These are phyloP conservation scores for Coemansia nantahalensis DNA, from an alignment of 192 early-diverging fungal species.

Conservation along the genomic window DNA sequence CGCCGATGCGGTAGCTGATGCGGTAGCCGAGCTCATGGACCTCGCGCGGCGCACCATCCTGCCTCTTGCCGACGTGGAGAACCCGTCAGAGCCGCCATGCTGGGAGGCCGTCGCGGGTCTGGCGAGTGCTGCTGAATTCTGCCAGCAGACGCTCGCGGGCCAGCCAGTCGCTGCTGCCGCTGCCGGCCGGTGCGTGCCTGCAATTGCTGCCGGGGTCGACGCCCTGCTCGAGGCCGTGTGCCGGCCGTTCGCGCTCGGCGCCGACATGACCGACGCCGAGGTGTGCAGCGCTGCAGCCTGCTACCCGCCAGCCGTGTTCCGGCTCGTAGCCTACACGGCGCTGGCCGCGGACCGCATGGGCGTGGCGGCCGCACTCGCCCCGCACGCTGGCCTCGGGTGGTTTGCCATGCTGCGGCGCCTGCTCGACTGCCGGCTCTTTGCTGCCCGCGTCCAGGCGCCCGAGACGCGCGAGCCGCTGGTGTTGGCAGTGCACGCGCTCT, in stretches of 20 bases:
- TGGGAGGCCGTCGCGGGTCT: slow-evolving; percentile 1
- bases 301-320: slow-evolving; percentile 15
- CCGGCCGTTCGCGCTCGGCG: slow-evolving; percentile 19
- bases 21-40: neutral
- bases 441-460: slow-evolving; percentile 9
- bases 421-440: slow-evolving; percentile 39
- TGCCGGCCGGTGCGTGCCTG: neutral
- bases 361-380: neutral
- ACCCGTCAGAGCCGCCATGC: too few relatives aligned
- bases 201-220: slow-evolving; percentile 3
- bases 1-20: neutral
- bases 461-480: slow-evolving; percentile 12
- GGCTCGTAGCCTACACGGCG: slow-evolving; percentile 15
- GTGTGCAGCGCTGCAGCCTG: neutral
- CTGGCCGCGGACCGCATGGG: slow-evolving; percentile 1
- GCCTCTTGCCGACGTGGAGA: neutral
- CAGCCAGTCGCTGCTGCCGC: neutral
- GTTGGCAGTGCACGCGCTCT: slow-evolving; percentile 19
- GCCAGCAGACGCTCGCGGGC: slow-evolving; percentile 2
- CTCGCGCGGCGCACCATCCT: neutral
- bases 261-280: slow-evolving; percentile 3
- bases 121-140: slow-evolving; percentile 12
- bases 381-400: slow-evolving; percentile 12
- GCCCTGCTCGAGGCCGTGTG: slow-evolving; percentile 5
- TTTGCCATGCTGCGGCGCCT: slow-evolving; percentile 20